Base-by-base conservation (phyloP, 1,139 yeast genomes). In the Candida tropicalis region DNA sequence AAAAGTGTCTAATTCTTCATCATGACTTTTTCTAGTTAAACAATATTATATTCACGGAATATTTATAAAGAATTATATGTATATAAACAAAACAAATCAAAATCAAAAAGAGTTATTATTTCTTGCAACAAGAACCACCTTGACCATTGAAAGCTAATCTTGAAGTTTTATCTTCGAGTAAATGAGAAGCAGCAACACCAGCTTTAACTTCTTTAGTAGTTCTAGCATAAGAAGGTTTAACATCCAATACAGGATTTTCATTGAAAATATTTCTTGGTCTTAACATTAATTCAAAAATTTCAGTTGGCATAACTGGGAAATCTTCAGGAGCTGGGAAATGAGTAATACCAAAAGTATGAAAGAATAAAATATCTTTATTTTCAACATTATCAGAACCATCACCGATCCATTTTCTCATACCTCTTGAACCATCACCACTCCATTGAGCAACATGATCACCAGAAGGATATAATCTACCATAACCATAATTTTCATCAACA, bases 261-360 rank as follows among this genome's bases (percentile, higher is more conserved):
- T 73, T 68, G 73, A 86, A 86, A 69, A 86, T 80, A 65, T 86
- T 82, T 62, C 93, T 77, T 55, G 95, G 95, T 64, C 93, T 78
- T 62, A 86, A 70, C 70, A 83, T 73, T 54, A 87, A 72, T 49
- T 84, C 81, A 57, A 84, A 82, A 56, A 87, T 84, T 67, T 86
- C 95, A 32, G 90, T 84, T 40, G 95, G 95, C 95, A 86, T 86
- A 53, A 87, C 80, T 48, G 95, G 96, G 83, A 85, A 87, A 66
- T 86, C 95, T 70, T 86, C 95, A 48, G 95, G 93, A 10, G 91
- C 82, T 48, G 95, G 95, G 79, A 85, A 83, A 60, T 86, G 95
- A 35, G 93, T 83, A 52, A 86, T 79, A 58, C 95, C 95, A 60
- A 86, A 86, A 28, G 91, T 85, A 64, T 85, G 93, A 81, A 82